Conservation (phyloP, 768 basidiomycete species). For the Chalciporus piperatus region DNA sequence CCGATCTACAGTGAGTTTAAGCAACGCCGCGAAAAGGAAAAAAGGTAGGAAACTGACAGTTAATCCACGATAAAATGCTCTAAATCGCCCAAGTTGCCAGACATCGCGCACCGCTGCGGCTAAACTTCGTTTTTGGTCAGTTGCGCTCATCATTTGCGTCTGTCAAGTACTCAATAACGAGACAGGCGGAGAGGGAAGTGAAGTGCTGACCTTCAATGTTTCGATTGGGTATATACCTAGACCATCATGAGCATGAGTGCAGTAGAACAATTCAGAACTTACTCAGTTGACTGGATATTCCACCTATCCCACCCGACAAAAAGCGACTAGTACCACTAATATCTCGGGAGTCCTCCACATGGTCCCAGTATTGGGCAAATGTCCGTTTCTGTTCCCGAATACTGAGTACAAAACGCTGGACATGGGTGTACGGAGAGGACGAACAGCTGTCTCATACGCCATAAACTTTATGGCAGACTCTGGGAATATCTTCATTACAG, state of each 20-base stretch:
- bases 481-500: conserved; percentile 93
- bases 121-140: conserved; percentile 59
- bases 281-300: conserved; percentile 91
- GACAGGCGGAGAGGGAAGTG: background rate
- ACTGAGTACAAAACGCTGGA: conserved; percentile 16
- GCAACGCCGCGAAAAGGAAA: conserved; percentile 6
- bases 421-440: conserved; percentile 30
- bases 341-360: conserved; percentile 82
- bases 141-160: conserved; percentile 97
- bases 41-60: conserved; percentile 54
- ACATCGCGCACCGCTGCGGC: conserved; percentile 64
- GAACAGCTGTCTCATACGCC: conserved; percentile 87
- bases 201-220: conserved; percentile 72
- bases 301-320: conserved; percentile 92
- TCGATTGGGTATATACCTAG: conserved; percentile 95
- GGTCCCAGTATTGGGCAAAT: conserved; percentile 89
- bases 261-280: conserved; percentile 29
- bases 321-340: conserved; percentile 93
- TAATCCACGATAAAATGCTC: conserved; percentile 89
- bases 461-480: conserved; percentile 99
- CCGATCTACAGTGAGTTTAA: conserved; percentile 63
- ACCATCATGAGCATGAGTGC: conserved; percentile 15
- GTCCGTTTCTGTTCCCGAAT: conserved; percentile 72
- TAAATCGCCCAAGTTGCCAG: conserved; percentile 75
- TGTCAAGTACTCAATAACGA: conserved; percentile 18